These are phyloP conservation scores for Crithidia bombi DNA, from an alignment of 208 protist species.

Conservation along the genomic window DNA sequence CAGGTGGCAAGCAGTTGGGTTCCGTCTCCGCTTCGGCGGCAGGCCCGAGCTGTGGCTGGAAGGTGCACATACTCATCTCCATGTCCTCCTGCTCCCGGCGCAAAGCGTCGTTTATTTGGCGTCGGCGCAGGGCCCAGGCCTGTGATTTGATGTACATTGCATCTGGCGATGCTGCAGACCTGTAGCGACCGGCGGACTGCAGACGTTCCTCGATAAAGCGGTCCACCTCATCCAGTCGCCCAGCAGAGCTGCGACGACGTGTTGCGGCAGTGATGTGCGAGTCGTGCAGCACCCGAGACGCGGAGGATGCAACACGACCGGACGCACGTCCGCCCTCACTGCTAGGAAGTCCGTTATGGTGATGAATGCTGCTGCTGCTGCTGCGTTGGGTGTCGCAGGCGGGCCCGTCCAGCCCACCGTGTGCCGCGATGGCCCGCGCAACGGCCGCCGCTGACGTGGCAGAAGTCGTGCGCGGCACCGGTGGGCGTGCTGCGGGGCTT, in stretches of 20 bases:
- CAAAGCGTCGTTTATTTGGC: slow-evolving; percentile 30
- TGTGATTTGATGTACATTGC: slow-evolving; percentile 68
- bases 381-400: background rate
- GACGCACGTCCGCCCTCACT: background rate
- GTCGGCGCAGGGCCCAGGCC: slow-evolving; percentile 44
- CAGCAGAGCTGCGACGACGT: background rate
- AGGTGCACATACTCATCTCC: slow-evolving; percentile 47
- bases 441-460: background rate
- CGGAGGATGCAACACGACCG: background rate
- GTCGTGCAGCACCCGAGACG: background rate
- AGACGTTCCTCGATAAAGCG: slow-evolving; percentile 34
- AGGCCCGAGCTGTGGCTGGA: slow-evolving; percentile 35
- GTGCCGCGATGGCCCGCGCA: slow-evolving; percentile 20
- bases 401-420: slow-evolving; percentile 6
- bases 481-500: slow-evolving; percentile 14
- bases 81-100: slow-evolving; percentile 35
- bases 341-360: background rate
- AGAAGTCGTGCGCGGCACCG: background rate
- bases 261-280: slow-evolving; percentile 4
- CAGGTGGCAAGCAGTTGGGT: background rate
- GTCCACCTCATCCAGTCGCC: slow-evolving; percentile 33
- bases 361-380: background rate
- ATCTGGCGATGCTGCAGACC: slow-evolving; percentile 31
- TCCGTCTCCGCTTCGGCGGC: slow-evolving; percentile 4
- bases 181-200: slow-evolving; percentile 47